A percentile compares a stretch with the other conserved stretches of the same genome.
phyloP scores from a whole-genome alignment of 2,329 filamentous ascomycete genomes.

The Xylariaceae sp. region DNA sequence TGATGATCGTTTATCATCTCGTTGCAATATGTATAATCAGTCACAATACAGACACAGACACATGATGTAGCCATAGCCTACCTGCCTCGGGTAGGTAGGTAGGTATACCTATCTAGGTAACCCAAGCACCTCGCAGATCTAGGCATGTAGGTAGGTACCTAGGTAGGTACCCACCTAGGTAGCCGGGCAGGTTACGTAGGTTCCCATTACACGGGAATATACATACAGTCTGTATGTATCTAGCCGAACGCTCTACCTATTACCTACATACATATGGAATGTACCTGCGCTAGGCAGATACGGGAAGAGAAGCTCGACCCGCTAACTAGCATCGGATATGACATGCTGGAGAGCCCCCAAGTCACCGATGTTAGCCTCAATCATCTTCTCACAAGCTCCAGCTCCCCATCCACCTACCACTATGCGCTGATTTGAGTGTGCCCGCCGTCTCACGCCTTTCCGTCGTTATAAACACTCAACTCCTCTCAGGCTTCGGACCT shows the following conservation, averaged over 20 bases:
- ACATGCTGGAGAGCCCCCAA: slow-evolving; percentile 22
- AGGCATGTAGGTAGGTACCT: too few species aligned
- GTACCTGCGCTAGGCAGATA: neutral
- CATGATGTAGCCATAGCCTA: neutral
- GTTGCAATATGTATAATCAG: too few species aligned
- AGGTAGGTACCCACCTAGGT: too few species aligned
- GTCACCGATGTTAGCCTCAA: slow-evolving; percentile 24
- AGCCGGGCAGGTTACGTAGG: too few species aligned
- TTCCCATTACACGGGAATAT: too few species aligned
- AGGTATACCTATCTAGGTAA: too few species aligned
- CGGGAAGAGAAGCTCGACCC: slow-evolving; percentile 16
- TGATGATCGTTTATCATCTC: too few species aligned
- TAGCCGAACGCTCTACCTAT: too few species aligned
- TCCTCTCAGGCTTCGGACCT: slow-evolving; percentile 12
- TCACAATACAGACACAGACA: too few species aligned
- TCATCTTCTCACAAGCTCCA: slow-evolving; percentile 30
- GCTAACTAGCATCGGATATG: slow-evolving; percentile 20
- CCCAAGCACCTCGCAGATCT: too few species aligned
- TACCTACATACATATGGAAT: neutral
- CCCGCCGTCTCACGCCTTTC: slow-evolving; percentile 1
- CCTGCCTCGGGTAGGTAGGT: neutral
- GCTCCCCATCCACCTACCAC: slow-evolving; percentile 5
- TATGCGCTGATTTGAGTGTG: slow-evolving; percentile 12
- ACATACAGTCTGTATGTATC: too few species aligned
- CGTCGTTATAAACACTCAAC: slow-evolving; percentile 12